Evolutionary conservation across 352 stramenopile genomes (phyloP), one percentile per base, ranked within the genome.

Genomic region (Pilasporangium apinafurcum): DNA sequence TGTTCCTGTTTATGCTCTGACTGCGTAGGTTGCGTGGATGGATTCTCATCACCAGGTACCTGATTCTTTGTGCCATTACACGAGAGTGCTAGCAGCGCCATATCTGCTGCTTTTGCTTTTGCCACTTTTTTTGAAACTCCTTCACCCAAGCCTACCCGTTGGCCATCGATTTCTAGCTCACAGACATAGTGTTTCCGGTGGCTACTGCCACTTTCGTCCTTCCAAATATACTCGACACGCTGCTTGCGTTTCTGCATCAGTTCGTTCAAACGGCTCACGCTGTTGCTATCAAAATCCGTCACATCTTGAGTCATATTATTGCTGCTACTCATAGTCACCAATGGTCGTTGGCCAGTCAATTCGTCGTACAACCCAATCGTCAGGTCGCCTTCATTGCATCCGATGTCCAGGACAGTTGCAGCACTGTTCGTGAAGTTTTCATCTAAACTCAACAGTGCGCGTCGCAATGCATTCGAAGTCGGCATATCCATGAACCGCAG

Each of bases 321-420:
- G 12, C 14, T 35, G 31, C 31, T 34, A 35, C 22, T n/a, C 10
- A 17, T n/a, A 43, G 36, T 7, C 29, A 14, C 16, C 1, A 8
- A n/a, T 5, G 34, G 18, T 29, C 21, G 10, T 21, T 44, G 37
- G n/a, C 67, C 60, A 32, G 62, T 61, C 2, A 92, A 53, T n/a
- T 58, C 64, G n/a, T 84, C 50, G 49, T 80, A 87, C 3, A 92
- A 47, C 0, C 71, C 76, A 21, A 86, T 68, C 0, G 76, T 92
- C 34, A 92, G 61, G 38, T 92, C 68, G 20, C 70, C 78, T 84
- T 92, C 81, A 42, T 92, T 90, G 53, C 81, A 91, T 26, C 81
- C 78, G 51, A 93, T 62, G 55, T 88, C 81, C n/a, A 90, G 51
- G 33, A 87, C 56, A 0, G 62, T 78, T 8, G 57, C 49, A 10